phyloP scores from a whole-genome alignment of 768 basidiomycete species.

The Amanita polypyramis region DNA sequence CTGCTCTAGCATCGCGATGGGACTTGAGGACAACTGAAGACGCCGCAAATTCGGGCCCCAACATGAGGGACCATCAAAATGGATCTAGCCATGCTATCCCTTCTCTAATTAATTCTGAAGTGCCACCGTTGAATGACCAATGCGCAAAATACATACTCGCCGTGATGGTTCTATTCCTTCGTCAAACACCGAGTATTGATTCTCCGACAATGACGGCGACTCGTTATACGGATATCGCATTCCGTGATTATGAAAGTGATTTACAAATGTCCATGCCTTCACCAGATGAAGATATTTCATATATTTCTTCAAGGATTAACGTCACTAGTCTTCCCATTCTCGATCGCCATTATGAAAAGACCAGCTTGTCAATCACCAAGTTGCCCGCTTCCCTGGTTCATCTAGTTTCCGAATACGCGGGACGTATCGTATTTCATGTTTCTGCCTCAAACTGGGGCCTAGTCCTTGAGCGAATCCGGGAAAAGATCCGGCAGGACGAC shows the following conservation, averaged over 20 bases:
- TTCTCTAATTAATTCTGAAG: conserved; percentile 45
- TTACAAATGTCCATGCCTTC: background rate
- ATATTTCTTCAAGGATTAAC: conserved; percentile 5
- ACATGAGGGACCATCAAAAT: no score
- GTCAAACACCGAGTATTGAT: conserved; percentile 55
- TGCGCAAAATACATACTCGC: conserved; percentile 75
- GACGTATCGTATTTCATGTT: conserved; percentile 75
- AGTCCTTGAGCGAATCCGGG: conserved; percentile 59
- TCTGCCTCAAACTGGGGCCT: conserved; percentile 84
- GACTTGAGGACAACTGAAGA: conserved; percentile 29
- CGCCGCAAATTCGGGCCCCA: conserved; percentile 23
- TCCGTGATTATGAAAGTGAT: conserved; percentile 54
- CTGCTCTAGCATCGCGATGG: conserved; percentile 76
- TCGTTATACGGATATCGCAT: conserved; percentile 49
- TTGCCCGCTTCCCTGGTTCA: conserved; percentile 45
- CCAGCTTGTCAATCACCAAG: conserved; percentile 48
- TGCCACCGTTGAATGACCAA: conserved; percentile 67
- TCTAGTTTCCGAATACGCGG: conserved; percentile 61
- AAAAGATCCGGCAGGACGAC: conserved; percentile 60
- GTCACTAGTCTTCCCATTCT: conserved; percentile 26
- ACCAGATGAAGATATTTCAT: background rate
- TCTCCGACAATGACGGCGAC: conserved; percentile 44
- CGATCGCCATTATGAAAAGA: conserved; percentile 44
- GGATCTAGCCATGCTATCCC: conserved; percentile 25
- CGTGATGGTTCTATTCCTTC: conserved; percentile 75